A percentile compares a stretch with the other conserved stretches of the same genome.
Evolutionary conservation across 2,329 filamentous ascomycete genomes (phyloP).

Genomic region (Exophiala xenobiotica): DNA sequence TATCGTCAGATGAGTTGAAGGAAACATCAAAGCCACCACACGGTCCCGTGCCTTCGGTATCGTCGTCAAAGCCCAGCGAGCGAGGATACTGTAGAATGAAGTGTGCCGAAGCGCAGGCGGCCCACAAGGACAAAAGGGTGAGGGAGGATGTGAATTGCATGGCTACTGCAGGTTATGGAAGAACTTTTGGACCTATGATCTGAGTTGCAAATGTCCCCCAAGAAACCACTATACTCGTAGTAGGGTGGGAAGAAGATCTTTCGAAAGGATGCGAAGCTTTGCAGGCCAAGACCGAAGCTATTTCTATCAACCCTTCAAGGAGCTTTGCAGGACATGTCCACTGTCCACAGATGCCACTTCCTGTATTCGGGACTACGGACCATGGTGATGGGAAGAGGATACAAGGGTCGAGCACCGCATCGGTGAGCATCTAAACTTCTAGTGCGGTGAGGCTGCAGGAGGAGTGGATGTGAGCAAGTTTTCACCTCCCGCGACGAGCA

Average conservation of each 20-base stretch:
- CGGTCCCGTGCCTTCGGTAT: slow-evolving; percentile 47
- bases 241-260: not conserved
- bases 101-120: slow-evolving; percentile 46
- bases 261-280: not conserved
- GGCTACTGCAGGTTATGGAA: not conserved
- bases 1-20: slow-evolving; percentile 47
- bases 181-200: not conserved
- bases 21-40: slow-evolving; percentile 50
- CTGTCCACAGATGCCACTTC: not conserved
- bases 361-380: too few relatives aligned
- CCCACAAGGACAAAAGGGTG: slow-evolving; percentile 12
- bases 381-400: too few relatives aligned
- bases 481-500: too few relatives aligned
- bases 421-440: too few relatives aligned
- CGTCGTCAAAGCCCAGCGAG: slow-evolving; percentile 50
- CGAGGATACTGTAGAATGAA: slow-evolving; percentile 56
- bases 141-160: slow-evolving; percentile 11
- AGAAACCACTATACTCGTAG: too few relatives aligned
- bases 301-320: not conserved
- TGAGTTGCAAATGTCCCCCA: too few relatives aligned
- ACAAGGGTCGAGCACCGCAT: too few relatives aligned
- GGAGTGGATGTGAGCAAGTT: too few relatives aligned
- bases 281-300: not conserved
- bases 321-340: not conserved
- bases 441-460: too few relatives aligned